Base-by-base conservation (phyloP, 177 flowering plant species). In the Tripterygium wilfordii region DNA sequence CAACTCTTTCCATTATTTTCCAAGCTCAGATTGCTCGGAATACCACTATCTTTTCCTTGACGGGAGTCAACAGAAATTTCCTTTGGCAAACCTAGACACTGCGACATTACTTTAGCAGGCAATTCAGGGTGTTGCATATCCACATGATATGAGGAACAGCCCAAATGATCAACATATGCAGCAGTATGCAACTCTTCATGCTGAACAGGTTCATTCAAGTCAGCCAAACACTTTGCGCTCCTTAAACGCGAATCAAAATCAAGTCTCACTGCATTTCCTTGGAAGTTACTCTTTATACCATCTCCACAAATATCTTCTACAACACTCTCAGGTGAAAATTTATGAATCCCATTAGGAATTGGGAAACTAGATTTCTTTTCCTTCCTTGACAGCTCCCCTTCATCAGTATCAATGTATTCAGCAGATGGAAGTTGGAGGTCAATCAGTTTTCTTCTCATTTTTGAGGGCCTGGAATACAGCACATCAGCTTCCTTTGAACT, bases 371-470 rank as follows among this genome's bases (percentile, higher is more conserved):
- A 52, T 29, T 29, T 52, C 12, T 64, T 72, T 41, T 42, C 62
- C 13, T 56, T 53, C 13, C 38, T 60, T 13, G 29, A 15, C 29
- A 52, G 63, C 47, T 71, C 76, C 35, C 45, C 73, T 53, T 76
- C 92, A 53, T 86, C 89, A 18, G 70, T 63, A 54, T 84, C 91
- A 22, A 86, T 74, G 50, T 80, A 83, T 51, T 65, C 84, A 65
- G 79, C 89, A 17, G 97, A 87, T 20, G 94, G 94, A 56, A 86
- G 91, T 55, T 76, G 79, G 52, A 88, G 94, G 67, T 84, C 96
- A 67, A 88, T 68, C 67, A 68, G 67, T 65, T 59, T 76, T 62
- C 73, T 80, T 43, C 79, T 63, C 31, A 60, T 58, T 35, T 81
- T 81, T 42, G 63, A 42, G 22, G 76, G 77, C 45, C 82, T 79